phyloP scores from a whole-genome alignment of 441 rosid species.

The Dalechampia spathulata region DNA sequence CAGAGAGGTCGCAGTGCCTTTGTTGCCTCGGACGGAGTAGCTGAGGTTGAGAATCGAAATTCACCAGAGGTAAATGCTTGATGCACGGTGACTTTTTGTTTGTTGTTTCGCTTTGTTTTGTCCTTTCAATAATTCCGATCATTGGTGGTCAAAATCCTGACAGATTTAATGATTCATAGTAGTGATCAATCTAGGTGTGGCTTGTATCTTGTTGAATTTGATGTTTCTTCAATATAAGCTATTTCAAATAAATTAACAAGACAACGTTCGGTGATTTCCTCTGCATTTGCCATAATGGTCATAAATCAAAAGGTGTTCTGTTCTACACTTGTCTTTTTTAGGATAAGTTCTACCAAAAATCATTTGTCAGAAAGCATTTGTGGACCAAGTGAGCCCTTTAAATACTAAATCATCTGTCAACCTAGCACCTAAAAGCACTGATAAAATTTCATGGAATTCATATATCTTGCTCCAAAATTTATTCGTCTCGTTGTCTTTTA shows the following conservation, averaged over 20 bases:
- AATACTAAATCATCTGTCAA: background rate
- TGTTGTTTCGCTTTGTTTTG: constrained; percentile 4
- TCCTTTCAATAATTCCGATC: constrained; percentile 9
- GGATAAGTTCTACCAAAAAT: no score
- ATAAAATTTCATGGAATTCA: background rate
- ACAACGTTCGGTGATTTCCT: no score
- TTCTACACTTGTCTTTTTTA: no score
- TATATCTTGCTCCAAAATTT: background rate
- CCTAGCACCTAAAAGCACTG: background rate
- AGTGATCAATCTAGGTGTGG: constrained; percentile 5
- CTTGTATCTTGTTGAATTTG: constrained; percentile 16
- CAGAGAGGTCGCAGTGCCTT: constrained; percentile 10
- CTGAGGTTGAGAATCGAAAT: constrained; percentile 25
- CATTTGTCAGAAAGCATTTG: no score
- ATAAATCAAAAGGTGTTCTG: background rate
- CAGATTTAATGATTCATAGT: background rate
- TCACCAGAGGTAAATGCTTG: constrained; percentile 66
- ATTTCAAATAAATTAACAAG: no score
- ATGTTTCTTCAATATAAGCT: background rate
- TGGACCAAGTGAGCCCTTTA: no score
- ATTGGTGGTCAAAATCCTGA: constrained; percentile 11
- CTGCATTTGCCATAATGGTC: no score
- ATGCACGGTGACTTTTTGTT: constrained; percentile 28
- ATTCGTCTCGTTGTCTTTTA: background rate
- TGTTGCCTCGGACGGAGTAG: constrained; percentile 23